phyloP scores from a whole-genome alignment of 352 stramenopile genomes.

The Pythium pyrilobum region DNA sequence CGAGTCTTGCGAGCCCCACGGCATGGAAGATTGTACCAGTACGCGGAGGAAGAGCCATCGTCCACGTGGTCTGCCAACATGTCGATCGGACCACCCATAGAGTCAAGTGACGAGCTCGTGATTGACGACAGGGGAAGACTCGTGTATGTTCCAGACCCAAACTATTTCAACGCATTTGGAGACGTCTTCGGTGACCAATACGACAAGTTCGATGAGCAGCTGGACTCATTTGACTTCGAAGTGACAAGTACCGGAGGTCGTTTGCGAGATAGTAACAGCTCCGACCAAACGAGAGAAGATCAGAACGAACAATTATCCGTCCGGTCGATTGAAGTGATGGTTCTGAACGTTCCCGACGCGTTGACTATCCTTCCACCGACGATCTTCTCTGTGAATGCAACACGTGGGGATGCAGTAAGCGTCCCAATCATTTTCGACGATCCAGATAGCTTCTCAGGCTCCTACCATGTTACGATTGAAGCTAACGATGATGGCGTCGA shows the following conservation, averaged over 20 bases:
- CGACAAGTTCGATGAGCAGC: background rate
- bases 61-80: too few species aligned
- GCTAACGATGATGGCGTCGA: constrained; percentile 24
- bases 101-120: background rate
- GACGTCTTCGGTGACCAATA: background rate
- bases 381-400: constrained; percentile 24
- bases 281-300: too few species aligned
- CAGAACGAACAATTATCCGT: background rate
- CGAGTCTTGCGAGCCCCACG: constrained; percentile 30
- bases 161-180: constrained; percentile 14
- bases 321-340: constrained; percentile 32
- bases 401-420: constrained; percentile 9
- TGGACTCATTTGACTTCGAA: constrained; percentile 8
- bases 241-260: background rate
- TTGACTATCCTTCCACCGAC: constrained; percentile 44
- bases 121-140: constrained; percentile 7
- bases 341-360: constrained; percentile 40
- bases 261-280: too few species aligned
- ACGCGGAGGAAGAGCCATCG: too few species aligned
- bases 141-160: constrained; percentile 11
- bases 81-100: background rate
- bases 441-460: constrained; percentile 32
- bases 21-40: constrained; percentile 53
- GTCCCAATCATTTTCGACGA: constrained; percentile 54
- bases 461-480: constrained; percentile 44